These are phyloP conservation scores for Metschnikowia arizonensis DNA, from an alignment of 805 yeast genomes.

Conservation along the genomic window DNA sequence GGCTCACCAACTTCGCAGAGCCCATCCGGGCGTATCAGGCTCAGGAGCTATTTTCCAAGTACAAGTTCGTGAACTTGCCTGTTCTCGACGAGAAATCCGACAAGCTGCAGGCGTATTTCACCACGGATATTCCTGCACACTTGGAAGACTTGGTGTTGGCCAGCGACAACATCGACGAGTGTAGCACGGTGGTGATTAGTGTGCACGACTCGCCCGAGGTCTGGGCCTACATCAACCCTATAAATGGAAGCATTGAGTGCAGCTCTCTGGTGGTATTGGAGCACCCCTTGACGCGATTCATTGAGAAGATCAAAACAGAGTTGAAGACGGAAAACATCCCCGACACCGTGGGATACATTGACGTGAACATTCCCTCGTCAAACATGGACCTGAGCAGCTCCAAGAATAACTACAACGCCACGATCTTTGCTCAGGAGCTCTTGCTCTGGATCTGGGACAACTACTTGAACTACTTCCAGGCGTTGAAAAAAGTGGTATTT, in stretches of 20 bases:
- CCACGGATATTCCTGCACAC: constrained; percentile 44
- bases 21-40: constrained; percentile 74
- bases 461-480: constrained; percentile 66
- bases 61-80: constrained; percentile 66
- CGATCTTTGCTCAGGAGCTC: constrained; percentile 71
- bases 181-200: constrained; percentile 61
- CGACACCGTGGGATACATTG: constrained; percentile 65
- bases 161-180: constrained; percentile 62
- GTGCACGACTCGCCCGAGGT: constrained; percentile 91
- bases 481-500: constrained; percentile 65
- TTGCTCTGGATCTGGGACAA: constrained; percentile 86
- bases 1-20: constrained; percentile 56
- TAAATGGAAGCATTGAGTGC: constrained; percentile 73
- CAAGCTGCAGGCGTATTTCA: constrained; percentile 20
- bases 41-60: constrained; percentile 47
- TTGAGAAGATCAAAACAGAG: constrained; percentile 50
- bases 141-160: constrained; percentile 64
- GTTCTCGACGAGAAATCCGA: constrained; percentile 35
- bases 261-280: constrained; percentile 72
- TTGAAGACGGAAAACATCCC: constrained; percentile 18
- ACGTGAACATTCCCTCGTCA: constrained; percentile 68
- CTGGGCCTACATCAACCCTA: constrained; percentile 82
- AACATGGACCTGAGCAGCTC: neutral
- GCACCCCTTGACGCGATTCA: constrained; percentile 56
- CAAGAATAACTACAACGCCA: constrained; percentile 46